Evolutionary conservation across 2,329 filamentous ascomycete species (phyloP).

Genomic region (Nigrospora oryzae): DNA sequence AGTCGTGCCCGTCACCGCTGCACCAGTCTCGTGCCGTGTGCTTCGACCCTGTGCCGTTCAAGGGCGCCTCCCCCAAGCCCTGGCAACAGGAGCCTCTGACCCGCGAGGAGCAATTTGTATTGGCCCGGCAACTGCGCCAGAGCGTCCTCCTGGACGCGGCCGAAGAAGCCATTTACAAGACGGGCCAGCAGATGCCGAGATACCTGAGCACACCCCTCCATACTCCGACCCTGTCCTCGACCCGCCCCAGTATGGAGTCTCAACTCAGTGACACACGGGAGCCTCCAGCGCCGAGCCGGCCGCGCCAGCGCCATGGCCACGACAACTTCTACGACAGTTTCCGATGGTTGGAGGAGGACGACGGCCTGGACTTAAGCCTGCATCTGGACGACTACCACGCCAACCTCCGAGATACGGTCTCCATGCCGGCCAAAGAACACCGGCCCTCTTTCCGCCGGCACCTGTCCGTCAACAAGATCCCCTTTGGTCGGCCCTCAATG

Average conservation of each 20-base stretch:
- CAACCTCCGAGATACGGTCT: conserved; percentile 45
- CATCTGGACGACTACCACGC: conserved; percentile 63
- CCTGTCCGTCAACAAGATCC: conserved; percentile 61
- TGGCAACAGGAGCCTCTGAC: conserved; percentile 51
- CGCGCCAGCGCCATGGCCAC: conserved; percentile 25
- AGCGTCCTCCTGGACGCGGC: conserved; percentile 46
- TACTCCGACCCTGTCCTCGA: conserved; percentile 17
- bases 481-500: conserved; percentile 48
- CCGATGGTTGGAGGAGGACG: conserved; percentile 66
- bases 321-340: conserved; percentile 59
- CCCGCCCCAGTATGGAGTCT: conserved; percentile 17
- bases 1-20: conserved; percentile 5
- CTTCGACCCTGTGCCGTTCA: conserved; percentile 54
- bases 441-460: conserved; percentile 61
- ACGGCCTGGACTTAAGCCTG: conserved; percentile 59
- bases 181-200: conserved; percentile 26
- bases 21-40: conserved; percentile 23
- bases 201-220: conserved; percentile 19
- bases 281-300: conserved; percentile 11
- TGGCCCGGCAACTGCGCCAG: conserved; percentile 41
- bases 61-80: conserved; percentile 52
- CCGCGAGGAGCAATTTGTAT: conserved; percentile 52
- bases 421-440: conserved; percentile 33
- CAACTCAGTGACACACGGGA: conserved; percentile 8
- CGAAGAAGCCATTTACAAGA: conserved; percentile 41